A percentile compares a stretch with the other conserved stretches of the same genome.
Conservation (phyloP, 2,329 filamentous ascomycete genomes). For the Fusarium beomiforme region DNA sequence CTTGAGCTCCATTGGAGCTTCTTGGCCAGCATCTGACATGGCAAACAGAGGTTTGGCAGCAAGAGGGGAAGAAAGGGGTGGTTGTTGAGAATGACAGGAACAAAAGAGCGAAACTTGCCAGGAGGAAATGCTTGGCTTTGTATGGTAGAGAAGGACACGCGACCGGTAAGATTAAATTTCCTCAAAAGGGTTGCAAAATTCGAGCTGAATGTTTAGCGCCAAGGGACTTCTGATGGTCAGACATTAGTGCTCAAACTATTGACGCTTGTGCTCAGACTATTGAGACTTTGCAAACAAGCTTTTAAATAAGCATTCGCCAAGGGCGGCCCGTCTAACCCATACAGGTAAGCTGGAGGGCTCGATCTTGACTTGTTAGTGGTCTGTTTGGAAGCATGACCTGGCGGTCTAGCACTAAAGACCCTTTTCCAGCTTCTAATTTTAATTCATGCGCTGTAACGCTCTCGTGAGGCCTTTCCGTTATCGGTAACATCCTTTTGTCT, state of each 20-base stretch:
- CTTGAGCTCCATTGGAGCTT: not conserved
- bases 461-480: not conserved
- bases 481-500: too few species aligned
- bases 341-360: not conserved
- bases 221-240: not conserved
- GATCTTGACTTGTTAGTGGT: not conserved
- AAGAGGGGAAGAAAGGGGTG: not conserved
- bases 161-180: too few species aligned
- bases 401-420: not conserved
- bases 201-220: not conserved
- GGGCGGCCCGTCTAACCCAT: not conserved
- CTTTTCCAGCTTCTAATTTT: not conserved
- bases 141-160: not conserved
- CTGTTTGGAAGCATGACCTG: not conserved
- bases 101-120: fast-evolving
- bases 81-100: fast-evolving
- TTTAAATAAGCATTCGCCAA: not conserved
- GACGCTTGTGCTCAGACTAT: not conserved
- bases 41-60: fast-evolving
- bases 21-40: not conserved
- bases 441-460: not conserved
- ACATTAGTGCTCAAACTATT: not conserved
- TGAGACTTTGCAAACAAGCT: not conserved
- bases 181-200: not conserved
- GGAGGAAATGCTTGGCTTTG: fast-evolving